These are phyloP conservation scores for Plicaturopsis crispa DNA, from an alignment of 768 basidiomycete genomes.

Conservation along the genomic window DNA sequence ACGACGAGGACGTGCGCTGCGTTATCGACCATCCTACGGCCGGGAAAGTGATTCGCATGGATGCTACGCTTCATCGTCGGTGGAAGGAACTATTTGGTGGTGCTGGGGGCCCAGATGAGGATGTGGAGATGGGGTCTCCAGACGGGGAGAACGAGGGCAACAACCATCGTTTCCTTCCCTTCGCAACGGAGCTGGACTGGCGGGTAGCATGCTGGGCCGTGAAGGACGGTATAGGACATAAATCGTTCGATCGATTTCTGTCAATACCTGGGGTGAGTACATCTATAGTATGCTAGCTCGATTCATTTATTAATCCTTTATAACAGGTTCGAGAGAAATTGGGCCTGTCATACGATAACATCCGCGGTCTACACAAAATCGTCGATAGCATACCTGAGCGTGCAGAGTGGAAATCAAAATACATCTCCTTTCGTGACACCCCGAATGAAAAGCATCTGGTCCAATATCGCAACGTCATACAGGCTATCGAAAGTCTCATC, in stretches of 20 bases:
- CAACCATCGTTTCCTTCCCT: conserved; percentile 11
- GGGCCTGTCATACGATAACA: conserved; percentile 18
- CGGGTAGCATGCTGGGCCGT: conserved; percentile 19
- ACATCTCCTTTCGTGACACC: conserved; percentile 15
- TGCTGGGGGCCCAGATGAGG: no score
- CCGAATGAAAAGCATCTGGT: conserved; percentile 12
- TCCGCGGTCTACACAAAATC: conserved; percentile 15
- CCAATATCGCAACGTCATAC: conserved; percentile 7
- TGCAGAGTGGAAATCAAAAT: conserved; percentile 15
- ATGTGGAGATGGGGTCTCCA: no score
- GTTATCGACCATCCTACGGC: conserved; percentile 7
- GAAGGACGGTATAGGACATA: conserved; percentile 17
- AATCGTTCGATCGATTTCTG: conserved; percentile 17
- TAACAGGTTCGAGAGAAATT: conserved; percentile 16
- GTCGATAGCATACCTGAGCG: conserved; percentile 19
- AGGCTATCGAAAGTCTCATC: conserved; percentile 5
- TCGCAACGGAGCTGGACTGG: conserved; percentile 20
- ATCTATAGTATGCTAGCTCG: no score
- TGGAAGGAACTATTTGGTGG: no score
- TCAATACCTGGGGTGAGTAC: conserved; percentile 18
- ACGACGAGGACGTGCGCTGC: conserved; percentile 5
- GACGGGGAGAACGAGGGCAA: conserved; percentile 6
- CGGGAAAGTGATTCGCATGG: conserved; percentile 5
- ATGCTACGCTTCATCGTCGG: conserved; percentile 5
- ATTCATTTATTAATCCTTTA: no score